Conservation (phyloP, 2,329 filamentous ascomycete species). For the Beauveria sp. region DNA sequence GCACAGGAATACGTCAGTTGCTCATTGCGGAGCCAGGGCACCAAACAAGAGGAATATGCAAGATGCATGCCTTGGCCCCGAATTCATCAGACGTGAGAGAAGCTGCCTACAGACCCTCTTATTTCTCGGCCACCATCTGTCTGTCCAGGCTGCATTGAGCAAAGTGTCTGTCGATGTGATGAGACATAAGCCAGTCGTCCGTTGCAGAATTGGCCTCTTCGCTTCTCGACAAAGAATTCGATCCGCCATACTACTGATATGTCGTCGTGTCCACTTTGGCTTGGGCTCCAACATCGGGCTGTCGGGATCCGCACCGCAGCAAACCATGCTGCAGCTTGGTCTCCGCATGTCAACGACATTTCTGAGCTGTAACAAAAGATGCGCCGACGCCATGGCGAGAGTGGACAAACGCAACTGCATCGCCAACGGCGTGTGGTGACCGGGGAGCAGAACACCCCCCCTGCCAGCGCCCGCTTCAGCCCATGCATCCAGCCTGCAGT, state of each 20-base stretch:
- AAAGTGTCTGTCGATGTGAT: not conserved
- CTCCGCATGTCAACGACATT: slow-evolving; percentile 1
- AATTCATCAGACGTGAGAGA: not conserved
- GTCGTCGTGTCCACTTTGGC: not conserved
- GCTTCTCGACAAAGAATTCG: not conserved
- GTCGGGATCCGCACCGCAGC: slow-evolving; percentile 8
- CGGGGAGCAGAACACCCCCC: not conserved
- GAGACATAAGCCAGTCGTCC: not conserved
- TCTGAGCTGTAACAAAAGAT: slow-evolving; percentile 10
- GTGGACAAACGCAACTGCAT: slow-evolving; percentile 5
- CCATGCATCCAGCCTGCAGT: slow-evolving; percentile 2
- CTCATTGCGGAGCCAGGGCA: not conserved
- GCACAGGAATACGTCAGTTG: not conserved
- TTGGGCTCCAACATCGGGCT: not conserved
- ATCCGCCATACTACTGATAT: not conserved
- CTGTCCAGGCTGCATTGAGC: not conserved
- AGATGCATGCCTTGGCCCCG: not conserved
- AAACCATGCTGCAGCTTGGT: not conserved
- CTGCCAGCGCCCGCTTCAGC: slow-evolving; percentile 1
- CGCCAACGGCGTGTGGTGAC: slow-evolving; percentile 1
- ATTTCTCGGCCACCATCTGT: not conserved
- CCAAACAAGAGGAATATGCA: not conserved
- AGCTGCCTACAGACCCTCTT: not conserved
- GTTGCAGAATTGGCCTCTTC: not conserved
- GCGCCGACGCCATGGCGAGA: not conserved